Evolutionary conservation across 495 filamentous ascomycete genomes (phyloP).

Genomic region (Mycothermus thermophilus): DNA sequence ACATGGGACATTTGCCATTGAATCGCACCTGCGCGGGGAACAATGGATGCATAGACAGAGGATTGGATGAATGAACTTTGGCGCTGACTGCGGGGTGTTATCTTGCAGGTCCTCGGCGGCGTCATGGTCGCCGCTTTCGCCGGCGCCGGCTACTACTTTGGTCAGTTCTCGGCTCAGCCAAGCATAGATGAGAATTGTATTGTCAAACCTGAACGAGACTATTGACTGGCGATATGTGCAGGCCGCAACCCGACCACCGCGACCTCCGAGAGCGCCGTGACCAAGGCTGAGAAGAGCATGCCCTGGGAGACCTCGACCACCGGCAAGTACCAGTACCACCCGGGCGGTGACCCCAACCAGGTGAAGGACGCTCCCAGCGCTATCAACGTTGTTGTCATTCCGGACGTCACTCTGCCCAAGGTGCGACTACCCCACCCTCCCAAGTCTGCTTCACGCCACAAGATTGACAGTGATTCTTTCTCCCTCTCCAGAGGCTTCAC

Average conservation of each 20-base stretch:
- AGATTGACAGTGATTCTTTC: background rate
- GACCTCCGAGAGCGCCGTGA: slow-evolving; percentile 65
- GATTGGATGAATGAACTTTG: too few species aligned
- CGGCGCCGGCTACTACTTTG: slow-evolving; percentile 78
- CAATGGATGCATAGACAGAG: too few species aligned
- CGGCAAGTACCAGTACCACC: slow-evolving; percentile 85
- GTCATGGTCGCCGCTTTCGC: slow-evolving; percentile 84
- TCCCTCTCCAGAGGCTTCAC: slow-evolving; percentile 56
- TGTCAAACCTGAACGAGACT: too few species aligned
- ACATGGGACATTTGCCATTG: too few species aligned
- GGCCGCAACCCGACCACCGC: slow-evolving; percentile 75
- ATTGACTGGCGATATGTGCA: too few species aligned
- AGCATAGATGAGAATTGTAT: too few species aligned
- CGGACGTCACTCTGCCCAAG: slow-evolving; percentile 84
- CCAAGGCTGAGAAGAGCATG: slow-evolving; percentile 60
- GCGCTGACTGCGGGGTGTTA: slow-evolving; percentile 11
- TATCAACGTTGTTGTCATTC: slow-evolving; percentile 83
- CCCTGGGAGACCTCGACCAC: slow-evolving; percentile 66
- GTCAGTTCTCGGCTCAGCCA: slow-evolving; percentile 27
- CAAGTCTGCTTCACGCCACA: too few species aligned
- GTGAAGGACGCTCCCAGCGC: slow-evolving; percentile 87
- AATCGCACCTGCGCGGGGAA: too few species aligned
- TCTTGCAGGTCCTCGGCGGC: slow-evolving; percentile 61
- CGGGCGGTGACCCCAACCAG: slow-evolving; percentile 62
- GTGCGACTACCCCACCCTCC: slow-evolving; percentile 41